Conservation (phyloP, 257 asterid genomes). For the Jacaranda mimosifolia region DNA sequence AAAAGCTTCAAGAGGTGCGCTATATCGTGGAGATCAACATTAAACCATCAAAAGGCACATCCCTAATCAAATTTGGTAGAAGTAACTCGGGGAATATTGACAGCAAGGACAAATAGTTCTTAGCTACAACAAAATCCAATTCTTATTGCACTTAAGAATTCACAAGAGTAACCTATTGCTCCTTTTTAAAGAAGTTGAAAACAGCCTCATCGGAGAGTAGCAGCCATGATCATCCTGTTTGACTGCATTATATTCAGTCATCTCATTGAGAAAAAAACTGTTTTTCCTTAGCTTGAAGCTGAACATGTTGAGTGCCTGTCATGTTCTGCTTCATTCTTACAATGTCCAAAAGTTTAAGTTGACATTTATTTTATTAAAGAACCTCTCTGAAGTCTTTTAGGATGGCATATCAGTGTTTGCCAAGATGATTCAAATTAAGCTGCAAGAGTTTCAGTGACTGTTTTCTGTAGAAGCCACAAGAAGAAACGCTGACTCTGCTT, state of each 20-base stretch:
- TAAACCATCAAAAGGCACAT: too few relatives aligned
- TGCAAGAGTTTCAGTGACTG: slow-evolving; percentile 21
- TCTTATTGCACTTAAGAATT: too few relatives aligned
- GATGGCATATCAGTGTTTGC: slow-evolving; percentile 25
- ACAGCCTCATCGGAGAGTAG: too few relatives aligned
- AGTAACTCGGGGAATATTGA: too few relatives aligned
- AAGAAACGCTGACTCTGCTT: slow-evolving; percentile 14
- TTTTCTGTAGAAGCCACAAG: slow-evolving; percentile 31
- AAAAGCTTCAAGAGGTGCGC: too few relatives aligned
- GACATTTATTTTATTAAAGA: slow-evolving; percentile 6
- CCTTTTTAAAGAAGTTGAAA: too few relatives aligned
- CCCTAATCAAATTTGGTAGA: too few relatives aligned
- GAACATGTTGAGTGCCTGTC: slow-evolving; percentile 9
- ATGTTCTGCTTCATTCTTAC: slow-evolving; percentile 15
- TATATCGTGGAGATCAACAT: too few relatives aligned
- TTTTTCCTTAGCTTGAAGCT: slow-evolving; percentile 11
- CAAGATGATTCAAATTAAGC: background rate
- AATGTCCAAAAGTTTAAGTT: slow-evolving; percentile 25
- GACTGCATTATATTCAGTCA: slow-evolving; percentile 28
- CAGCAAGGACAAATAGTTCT: too few relatives aligned
- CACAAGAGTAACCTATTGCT: too few relatives aligned
- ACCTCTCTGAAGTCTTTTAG: slow-evolving; percentile 23
- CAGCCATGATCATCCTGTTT: background rate
- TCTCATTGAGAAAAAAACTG: slow-evolving; percentile 13
- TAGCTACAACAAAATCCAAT: too few relatives aligned